Base-by-base conservation (phyloP, 768 basidiomycete species). In the Cystofilobasidium capitatum region DNA sequence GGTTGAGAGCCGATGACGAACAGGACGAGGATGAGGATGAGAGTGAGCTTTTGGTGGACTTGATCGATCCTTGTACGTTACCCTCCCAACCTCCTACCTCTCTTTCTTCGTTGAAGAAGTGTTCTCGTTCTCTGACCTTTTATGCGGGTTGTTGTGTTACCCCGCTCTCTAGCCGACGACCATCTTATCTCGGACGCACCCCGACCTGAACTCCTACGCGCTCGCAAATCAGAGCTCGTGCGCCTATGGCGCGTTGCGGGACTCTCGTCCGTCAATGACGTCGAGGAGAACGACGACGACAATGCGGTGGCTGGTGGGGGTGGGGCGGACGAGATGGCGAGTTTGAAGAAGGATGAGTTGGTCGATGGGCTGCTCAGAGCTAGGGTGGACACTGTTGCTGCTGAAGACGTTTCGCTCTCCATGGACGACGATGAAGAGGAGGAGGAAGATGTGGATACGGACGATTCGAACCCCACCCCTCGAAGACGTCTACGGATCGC, bases 151-250 rank as follows among this genome's bases (percentile, higher is more conserved):
- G n/a, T n/a, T n/a, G n/a, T n/a, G n/a, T n/a, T n/a, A n/a, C n/a
- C n/a, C n/a, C n/a, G n/a, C n/a, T 31, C 8, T 40, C 24, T 26
- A 67, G 65, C 65, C n/a, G 68, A 69, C 58, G 62, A 69, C 57
- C 44, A 69, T 33, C 62, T 69, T 3, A 64, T 69, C 63, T 59
- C 58, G 33, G 9, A 59, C 29, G 68, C 68, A 36, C 1, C 37
- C 10, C 57, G 54, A 29, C 36, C 39, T 4, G 45, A 69, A 26
- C 68, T 69, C n/a, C 33, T 17, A 13, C 68, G 68, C 0, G n/a
- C 42, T 17, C 40, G 54, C 6, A 64, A 63, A 31, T n/a, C 31
- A 17, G 68, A 64, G 35, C 63, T 69, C 3, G 26, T 69, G 13
- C 31, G 68, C 6, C 68, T 69, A 16, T 64, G 51, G 44, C 42